phyloP scores from a whole-genome alignment of 768 basidiomycete species.

The Sistotremastrum suecicum region DNA sequence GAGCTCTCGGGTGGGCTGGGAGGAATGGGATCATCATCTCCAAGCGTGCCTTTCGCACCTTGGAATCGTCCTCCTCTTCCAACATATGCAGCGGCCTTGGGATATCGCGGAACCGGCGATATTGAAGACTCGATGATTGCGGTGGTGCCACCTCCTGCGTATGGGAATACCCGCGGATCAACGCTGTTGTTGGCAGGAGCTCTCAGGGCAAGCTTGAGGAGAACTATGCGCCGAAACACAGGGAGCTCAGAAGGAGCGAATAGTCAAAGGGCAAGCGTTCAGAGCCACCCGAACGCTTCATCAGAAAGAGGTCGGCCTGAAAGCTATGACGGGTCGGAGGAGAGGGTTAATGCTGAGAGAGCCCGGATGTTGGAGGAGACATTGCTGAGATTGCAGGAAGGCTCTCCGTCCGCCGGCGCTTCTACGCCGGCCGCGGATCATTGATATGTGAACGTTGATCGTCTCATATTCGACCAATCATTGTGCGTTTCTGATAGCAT shows the following conservation, averaged over 20 bases:
- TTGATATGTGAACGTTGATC: too few species aligned
- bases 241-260: constrained; percentile 13
- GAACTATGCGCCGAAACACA: constrained; percentile 14
- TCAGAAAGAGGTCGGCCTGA: constrained; percentile 26
- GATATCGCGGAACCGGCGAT: constrained; percentile 60
- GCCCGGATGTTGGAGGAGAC: constrained; percentile 43
- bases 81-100: constrained; percentile 57
- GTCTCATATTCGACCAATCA: too few species aligned
- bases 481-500: too few species aligned
- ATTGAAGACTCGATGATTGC: constrained; percentile 62
- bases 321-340: constrained; percentile 51
- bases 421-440: too few species aligned
- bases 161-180: constrained; percentile 60
- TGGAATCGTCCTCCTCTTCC: constrained; percentile 62
- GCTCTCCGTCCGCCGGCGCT: background rate
- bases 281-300: constrained; percentile 5
- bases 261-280: constrained; percentile 5
- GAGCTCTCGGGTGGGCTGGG: constrained; percentile 18
- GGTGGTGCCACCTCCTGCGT: constrained; percentile 58
- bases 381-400: constrained; percentile 26
- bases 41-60: constrained; percentile 36
- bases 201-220: constrained; percentile 32
- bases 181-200: constrained; percentile 43
- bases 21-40: constrained; percentile 7
- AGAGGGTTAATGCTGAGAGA: constrained; percentile 35